These are phyloP conservation scores for Penicillium aurantiogriseum DNA, from an alignment of 2,329 filamentous ascomycete genomes.

Conservation along the genomic window DNA sequence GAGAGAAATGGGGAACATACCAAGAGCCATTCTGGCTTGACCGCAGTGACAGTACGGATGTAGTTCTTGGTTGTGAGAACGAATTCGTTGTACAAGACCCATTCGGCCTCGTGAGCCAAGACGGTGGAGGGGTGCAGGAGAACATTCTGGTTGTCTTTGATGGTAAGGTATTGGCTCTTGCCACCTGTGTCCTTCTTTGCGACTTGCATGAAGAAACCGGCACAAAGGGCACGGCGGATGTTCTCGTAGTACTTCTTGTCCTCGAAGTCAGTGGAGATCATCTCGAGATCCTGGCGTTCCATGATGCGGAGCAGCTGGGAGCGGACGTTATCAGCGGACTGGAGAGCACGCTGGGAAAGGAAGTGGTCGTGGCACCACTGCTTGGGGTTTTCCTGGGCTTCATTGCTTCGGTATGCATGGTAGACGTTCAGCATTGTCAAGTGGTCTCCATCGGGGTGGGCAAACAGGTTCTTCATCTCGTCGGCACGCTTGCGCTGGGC, in stretches of 20 bases:
- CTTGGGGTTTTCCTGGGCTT: constrained; percentile 70
- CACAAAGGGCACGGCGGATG: constrained; percentile 85
- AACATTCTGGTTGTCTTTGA: constrained; percentile 95
- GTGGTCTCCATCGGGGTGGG: constrained; percentile 91
- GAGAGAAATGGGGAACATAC: constrained; percentile 53
- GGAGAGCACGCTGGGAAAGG: constrained; percentile 80
- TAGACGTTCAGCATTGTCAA: constrained; percentile 96
- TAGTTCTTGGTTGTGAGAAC: constrained; percentile 98
- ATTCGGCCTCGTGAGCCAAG: constrained; percentile 82
- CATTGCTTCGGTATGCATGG: constrained; percentile 85
- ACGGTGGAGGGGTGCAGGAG: constrained; percentile 92
- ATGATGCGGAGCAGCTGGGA: constrained; percentile 91
- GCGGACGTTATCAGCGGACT: constrained; percentile 92
- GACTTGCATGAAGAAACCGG: constrained; percentile 99
- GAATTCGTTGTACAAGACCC: constrained; percentile 98
- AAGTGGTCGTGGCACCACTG: constrained; percentile 98
- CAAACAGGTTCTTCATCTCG: constrained; percentile 94
- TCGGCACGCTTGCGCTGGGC: constrained; percentile 85
- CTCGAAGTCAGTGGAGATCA: constrained; percentile 84
- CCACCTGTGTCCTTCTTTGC: constrained; percentile 86
- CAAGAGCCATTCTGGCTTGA: constrained; percentile 91
- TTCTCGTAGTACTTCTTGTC: constrained; percentile 98
- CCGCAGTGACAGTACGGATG: constrained; percentile 86
- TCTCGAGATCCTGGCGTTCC: constrained; percentile 83
- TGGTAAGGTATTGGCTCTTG: constrained; percentile 82